A percentile compares a stretch with the other conserved stretches of the same genome.
phyloP scores from a whole-genome alignment of 164 flowering plant species.

The Liquidambar formosana region DNA sequence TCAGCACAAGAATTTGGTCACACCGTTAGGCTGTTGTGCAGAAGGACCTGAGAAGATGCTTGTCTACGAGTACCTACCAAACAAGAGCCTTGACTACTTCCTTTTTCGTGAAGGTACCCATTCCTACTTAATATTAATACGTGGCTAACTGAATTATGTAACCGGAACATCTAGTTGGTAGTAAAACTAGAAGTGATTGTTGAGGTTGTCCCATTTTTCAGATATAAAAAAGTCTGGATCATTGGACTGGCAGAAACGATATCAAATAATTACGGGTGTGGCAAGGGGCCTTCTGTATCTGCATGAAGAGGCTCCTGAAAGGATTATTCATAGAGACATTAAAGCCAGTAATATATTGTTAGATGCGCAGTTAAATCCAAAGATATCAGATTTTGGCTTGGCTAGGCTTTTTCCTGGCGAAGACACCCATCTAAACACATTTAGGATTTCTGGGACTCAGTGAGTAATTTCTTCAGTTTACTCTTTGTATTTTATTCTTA shows the following conservation, averaged over 20 bases:
- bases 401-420: constrained; percentile 87
- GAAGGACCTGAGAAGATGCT: constrained; percentile 85
- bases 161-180: not conserved
- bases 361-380: constrained; percentile 71
- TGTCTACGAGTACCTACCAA: constrained; percentile 72
- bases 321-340: constrained; percentile 87
- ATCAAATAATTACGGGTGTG: constrained; percentile 52
- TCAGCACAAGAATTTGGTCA: constrained; percentile 78
- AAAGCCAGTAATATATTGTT: constrained; percentile 84
- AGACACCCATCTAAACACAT: constrained; percentile 70
- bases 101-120: constrained; percentile 48
- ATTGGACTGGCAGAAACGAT: constrained; percentile 67
- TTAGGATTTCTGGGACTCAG: constrained; percentile 80
- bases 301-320: constrained; percentile 82
- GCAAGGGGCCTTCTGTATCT: constrained; percentile 82
- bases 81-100: constrained; percentile 70
- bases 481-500: not conserved
- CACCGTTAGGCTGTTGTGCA: constrained; percentile 62
- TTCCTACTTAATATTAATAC: not conserved
- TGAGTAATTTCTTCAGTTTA: constrained; percentile 38
- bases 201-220: constrained; percentile 24
- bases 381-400: constrained; percentile 89
- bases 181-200: not conserved
- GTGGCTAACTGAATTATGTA: not conserved
- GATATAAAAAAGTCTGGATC: constrained; percentile 45